Percentiles rank a stretch among this genome's conserved stretches.
Evolutionary conservation across 2,329 filamentous ascomycete genomes (phyloP).

Genomic region (Fonsecaea nubica): DNA sequence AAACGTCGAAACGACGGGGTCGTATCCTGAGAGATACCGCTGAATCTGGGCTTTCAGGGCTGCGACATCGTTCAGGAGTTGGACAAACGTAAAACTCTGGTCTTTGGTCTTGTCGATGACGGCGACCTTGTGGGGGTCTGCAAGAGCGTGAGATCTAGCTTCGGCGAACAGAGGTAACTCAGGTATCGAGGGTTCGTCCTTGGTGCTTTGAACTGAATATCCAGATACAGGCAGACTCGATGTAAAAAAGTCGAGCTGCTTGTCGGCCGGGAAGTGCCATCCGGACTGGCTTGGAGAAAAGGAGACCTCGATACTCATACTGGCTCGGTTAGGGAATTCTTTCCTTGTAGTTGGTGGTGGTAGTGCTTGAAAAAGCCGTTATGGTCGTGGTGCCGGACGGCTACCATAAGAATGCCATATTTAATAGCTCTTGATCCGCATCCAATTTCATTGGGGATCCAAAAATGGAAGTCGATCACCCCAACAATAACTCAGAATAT

Average conservation of each 20-base stretch:
- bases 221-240: background rate
- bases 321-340: slow-evolving; percentile 2
- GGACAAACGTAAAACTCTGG: slow-evolving; percentile 49
- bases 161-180: slow-evolving; percentile 49
- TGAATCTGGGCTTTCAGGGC: slow-evolving; percentile 47
- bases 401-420: slow-evolving; percentile 17
- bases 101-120: slow-evolving; percentile 49
- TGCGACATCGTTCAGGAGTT: slow-evolving; percentile 50
- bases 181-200: slow-evolving; percentile 20
- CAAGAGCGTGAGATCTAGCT: slow-evolving; percentile 46
- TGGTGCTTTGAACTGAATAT: slow-evolving; percentile 11
- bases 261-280: slow-evolving; percentile 17
- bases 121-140: slow-evolving; percentile 47
- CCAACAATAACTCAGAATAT: slow-evolving; percentile 13
- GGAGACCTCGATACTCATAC: slow-evolving; percentile 26
- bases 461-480: slow-evolving; percentile 24
- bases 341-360: background rate
- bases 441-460: slow-evolving; percentile 20
- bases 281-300: slow-evolving; percentile 18
- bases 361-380: slow-evolving; percentile 8
- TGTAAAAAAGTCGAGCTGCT: slow-evolving; percentile 10
- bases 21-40: slow-evolving; percentile 39
- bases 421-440: slow-evolving; percentile 16
- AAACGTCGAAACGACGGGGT: slow-evolving; percentile 1
- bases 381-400: background rate